These are phyloP conservation scores for Arabis alpina DNA, from an alignment of 345 rosid genomes.

Conservation along the genomic window DNA sequence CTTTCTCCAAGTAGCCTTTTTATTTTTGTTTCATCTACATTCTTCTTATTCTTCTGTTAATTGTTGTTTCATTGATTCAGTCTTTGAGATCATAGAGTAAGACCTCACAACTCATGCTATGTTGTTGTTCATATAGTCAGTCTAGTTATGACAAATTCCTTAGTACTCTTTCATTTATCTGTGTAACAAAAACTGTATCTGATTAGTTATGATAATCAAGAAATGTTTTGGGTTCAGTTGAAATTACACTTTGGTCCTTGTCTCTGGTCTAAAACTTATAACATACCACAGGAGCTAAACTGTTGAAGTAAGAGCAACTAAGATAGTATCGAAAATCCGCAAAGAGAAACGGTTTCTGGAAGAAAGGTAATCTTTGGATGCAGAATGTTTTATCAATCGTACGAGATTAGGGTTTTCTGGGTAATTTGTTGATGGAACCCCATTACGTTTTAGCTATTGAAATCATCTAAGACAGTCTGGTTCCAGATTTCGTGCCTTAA, in stretches of 20 bases:
- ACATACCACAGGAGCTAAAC: background rate
- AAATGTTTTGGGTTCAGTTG: background rate
- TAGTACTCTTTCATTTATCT: too few relatives aligned
- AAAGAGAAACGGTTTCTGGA: too few relatives aligned
- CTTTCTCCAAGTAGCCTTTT: constrained; percentile 20
- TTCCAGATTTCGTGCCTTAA: too few relatives aligned
- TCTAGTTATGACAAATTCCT: too few relatives aligned
- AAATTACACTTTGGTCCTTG: constrained; percentile 25
- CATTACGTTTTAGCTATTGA: too few relatives aligned
- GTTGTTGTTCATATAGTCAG: constrained; percentile 7
- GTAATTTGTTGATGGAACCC: too few relatives aligned
- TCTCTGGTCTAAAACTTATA: background rate
- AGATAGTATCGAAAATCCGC: too few relatives aligned
- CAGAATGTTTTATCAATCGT: constrained; percentile 2
- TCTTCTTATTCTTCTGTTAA: background rate
- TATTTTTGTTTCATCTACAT: background rate
- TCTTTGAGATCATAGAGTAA: background rate
- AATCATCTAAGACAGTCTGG: too few relatives aligned
- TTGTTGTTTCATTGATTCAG: background rate
- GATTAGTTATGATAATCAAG: background rate
- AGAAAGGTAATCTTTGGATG: background rate
- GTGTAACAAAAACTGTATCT: background rate
- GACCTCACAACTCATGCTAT: background rate
- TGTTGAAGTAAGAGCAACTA: background rate
- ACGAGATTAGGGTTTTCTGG: constrained; percentile 4